Evolutionary conservation across 225 moss, liverwort and hornwort genomes (phyloP), one percentile per base, ranked within the genome.

Genomic region (Asterella californica): DNA sequence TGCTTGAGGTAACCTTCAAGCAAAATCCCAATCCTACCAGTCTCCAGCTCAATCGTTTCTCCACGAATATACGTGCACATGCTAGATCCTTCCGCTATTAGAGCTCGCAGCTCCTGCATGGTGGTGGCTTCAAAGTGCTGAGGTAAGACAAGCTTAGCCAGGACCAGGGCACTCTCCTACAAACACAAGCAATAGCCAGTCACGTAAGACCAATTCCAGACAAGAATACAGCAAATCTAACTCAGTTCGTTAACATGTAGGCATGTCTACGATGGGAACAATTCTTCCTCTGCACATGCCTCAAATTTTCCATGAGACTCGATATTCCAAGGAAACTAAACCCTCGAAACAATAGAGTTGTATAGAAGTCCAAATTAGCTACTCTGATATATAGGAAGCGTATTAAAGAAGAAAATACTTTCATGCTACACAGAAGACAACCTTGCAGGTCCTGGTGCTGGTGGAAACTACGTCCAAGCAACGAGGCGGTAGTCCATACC

Each of bases 1-100:
- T 83, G 93, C 61, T 88, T 89, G 54, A 99, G 82, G 79, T 93
- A 93, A 36, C 99, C 99, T 89, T 99, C 99, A 80, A 99, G 83
- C 70, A 99, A 82, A 68, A 99, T 70, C 10, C 95, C 99, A 71
- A 92, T 90, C 69, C 85, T 89, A 49, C 79, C 82, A 14, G 76
- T 63, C 49, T 88, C 88, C 72, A 95, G 80, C 83, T 94, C 93
- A 53, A 99, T 89, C 21, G 92, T 89, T 85, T 99, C 99, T 46
- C 93, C 91, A 1, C 90, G 88, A 33, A 95, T 91, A 46, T 95
- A 99, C 34, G 86, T 86, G 45, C 90, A 86, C 93, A 99, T 91
- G 27, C 74, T 78, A 27, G 93, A 92, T 47, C 81, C 67, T 80
- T 90, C 93, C 71, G 80, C 76, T 24, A 93, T 78, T 37, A 93